phyloP scores from a whole-genome alignment of 2,329 filamentous ascomycete genomes.

The Drechslerella coelobrocha region DNA sequence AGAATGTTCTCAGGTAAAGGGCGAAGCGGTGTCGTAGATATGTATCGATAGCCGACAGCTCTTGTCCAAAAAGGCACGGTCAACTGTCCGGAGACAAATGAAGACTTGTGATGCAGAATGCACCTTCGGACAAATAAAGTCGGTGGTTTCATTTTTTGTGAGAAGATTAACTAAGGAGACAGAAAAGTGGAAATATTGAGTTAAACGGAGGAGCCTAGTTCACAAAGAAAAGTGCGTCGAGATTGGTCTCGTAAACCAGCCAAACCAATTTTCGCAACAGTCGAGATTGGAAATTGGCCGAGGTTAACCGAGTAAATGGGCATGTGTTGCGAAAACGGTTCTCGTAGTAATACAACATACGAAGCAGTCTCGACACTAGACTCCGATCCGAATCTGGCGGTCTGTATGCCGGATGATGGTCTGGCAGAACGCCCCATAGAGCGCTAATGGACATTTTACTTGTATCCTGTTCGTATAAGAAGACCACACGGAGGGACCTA shows the following conservation, averaged over 20 bases:
- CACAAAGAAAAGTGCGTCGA: background rate
- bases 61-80: slow-evolving; percentile 1
- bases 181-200: background rate
- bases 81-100: background rate
- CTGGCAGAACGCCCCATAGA: too few relatives aligned
- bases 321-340: too few relatives aligned
- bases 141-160: slow-evolving; percentile 24
- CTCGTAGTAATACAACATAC: too few relatives aligned
- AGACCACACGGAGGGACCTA: slow-evolving; percentile 1
- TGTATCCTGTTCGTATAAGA: too few relatives aligned
- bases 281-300: background rate
- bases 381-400: too few relatives aligned
- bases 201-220: too few relatives aligned
- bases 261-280: too few relatives aligned
- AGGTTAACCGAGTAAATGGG: background rate
- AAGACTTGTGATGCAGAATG: background rate
- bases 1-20: slow-evolving; percentile 83
- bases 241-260: too few relatives aligned
- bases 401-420: too few relatives aligned
- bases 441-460: too few relatives aligned
- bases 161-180: background rate
- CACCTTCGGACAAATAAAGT: slow-evolving; percentile 18
- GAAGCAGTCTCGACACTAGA: too few relatives aligned
- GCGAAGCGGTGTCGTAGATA: slow-evolving; percentile 56
- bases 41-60: slow-evolving; percentile 10